Conservation (phyloP, 169 alveolate species). For the Cyclospora cayetanensis region DNA sequence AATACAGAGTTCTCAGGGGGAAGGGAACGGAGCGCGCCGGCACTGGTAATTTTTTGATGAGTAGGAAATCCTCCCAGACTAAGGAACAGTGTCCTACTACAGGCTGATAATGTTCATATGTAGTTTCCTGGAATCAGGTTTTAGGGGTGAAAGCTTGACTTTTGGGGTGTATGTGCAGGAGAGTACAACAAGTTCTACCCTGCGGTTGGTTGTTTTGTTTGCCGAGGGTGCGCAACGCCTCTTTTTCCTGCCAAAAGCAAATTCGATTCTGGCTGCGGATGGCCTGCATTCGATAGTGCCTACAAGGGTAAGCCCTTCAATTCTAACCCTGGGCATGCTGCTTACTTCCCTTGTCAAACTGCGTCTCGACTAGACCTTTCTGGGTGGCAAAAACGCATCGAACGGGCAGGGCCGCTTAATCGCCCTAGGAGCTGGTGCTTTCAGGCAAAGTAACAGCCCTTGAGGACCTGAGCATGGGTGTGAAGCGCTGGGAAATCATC, state of each 20-base stretch:
- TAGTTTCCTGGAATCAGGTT: neutral
- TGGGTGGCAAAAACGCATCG: neutral
- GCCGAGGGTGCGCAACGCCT: constrained; percentile 72
- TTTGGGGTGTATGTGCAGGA: neutral
- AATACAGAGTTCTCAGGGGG: constrained; percentile 70
- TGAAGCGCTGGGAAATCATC: constrained; percentile 80
- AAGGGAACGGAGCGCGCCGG: constrained; percentile 77
- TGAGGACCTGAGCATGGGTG: constrained; percentile 75
- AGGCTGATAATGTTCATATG: neutral
- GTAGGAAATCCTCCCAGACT: neutral
- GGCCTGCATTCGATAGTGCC: constrained; percentile 81
- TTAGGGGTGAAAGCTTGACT: neutral
- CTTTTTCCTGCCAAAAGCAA: constrained; percentile 75
- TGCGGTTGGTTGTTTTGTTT: constrained; percentile 72
- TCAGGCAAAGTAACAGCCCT: constrained; percentile 34
- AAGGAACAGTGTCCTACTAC: neutral
- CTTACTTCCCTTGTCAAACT: too few relatives aligned
- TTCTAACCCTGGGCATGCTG: too few relatives aligned
- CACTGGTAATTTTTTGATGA: constrained; percentile 63
- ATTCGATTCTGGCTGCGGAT: constrained; percentile 82
- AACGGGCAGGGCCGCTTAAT: neutral
- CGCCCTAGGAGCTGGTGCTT: neutral
- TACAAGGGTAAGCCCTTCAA: constrained; percentile 14
- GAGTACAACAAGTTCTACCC: constrained; percentile 74
- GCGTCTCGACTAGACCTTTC: too few relatives aligned